phyloP scores from a whole-genome alignment of 208 protist species.

The Angomonas desouzai region DNA sequence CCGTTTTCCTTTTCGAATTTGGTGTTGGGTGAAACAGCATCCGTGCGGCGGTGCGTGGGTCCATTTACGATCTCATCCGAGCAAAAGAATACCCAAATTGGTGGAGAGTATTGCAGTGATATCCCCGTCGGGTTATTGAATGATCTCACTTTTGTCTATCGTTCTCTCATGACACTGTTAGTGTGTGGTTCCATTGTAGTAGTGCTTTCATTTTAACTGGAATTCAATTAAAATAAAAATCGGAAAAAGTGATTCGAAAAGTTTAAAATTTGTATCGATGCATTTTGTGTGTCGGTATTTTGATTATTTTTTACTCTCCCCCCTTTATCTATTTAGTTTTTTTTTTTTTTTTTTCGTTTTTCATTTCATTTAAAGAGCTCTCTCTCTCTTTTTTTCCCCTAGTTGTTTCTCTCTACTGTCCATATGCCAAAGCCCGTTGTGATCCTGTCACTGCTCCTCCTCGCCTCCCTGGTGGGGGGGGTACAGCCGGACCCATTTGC shows the following conservation, averaged over 20 bases:
- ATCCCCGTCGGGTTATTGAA: not conserved
- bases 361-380: too few species aligned
- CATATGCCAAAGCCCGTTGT: too few species aligned
- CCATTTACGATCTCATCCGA: not conserved
- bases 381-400: too few species aligned
- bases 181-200: not conserved
- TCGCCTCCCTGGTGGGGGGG: too few species aligned
- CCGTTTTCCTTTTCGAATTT: not conserved
- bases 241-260: not conserved
- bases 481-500: too few species aligned
- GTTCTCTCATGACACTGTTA: not conserved
- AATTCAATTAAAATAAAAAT: not conserved
- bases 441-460: too few species aligned
- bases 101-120: not conserved
- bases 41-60: not conserved
- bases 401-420: too few species aligned
- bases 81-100: too few species aligned
- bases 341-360: too few species aligned
- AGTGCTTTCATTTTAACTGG: not conserved
- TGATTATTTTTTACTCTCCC: too few species aligned
- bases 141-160: not conserved
- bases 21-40: not conserved
- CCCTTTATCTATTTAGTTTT: too few species aligned
- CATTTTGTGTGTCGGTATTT: too few species aligned
- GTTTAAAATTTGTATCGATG: not conserved